Percentiles rank a stretch among this genome's conserved stretches.
phyloP scores from a whole-genome alignment of 2,329 filamentous ascomycete species.

The Fusarium acutatum region DNA sequence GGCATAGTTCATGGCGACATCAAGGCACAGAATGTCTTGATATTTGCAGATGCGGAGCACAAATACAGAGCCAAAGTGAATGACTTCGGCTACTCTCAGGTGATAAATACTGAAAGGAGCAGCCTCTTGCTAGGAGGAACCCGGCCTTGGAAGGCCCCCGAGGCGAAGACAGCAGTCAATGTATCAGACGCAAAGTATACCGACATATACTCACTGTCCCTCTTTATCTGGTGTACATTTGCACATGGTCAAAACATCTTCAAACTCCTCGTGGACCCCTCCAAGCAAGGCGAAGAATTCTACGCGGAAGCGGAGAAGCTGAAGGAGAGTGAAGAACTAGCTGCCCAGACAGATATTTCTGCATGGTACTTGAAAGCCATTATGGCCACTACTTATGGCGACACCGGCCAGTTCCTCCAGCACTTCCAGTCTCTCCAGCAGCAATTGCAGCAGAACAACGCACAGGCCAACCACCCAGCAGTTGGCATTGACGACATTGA shows the following conservation, averaged over 20 bases:
- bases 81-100: neutral
- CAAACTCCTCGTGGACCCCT: neutral
- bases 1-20: neutral
- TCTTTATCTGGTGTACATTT: neutral
- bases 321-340: neutral
- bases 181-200: neutral
- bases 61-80: neutral
- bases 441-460: neutral
- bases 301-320: neutral
- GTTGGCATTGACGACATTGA: neutral
- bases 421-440: neutral
- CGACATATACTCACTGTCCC: neutral
- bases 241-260: neutral
- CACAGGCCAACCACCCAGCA: neutral
- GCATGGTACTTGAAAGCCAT: neutral
- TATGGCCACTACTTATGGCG: neutral
- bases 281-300: neutral
- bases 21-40: neutral
- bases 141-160: neutral
- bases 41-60: neutral
- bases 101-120: neutral
- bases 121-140: neutral
- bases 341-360: neutral
- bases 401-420: neutral
- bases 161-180: neutral